Evolutionary conservation across 176 grass and related monocot species (phyloP).

Genomic region (Cymbopogon citratus): DNA sequence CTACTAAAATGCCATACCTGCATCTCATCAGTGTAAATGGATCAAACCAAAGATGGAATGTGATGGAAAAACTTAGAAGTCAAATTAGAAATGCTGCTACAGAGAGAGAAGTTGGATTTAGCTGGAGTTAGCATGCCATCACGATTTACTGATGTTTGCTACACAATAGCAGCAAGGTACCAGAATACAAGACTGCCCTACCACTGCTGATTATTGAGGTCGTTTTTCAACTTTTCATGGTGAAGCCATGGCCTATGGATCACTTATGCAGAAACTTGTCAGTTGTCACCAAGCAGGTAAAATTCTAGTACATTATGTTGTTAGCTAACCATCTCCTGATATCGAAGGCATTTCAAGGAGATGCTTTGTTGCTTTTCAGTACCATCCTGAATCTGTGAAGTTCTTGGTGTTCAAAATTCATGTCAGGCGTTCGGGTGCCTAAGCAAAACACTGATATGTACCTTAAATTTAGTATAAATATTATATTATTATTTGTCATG

Average conservation of each 20-base stretch:
- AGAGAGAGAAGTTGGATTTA: slow-evolving; percentile 35
- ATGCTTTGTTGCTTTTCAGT: not conserved
- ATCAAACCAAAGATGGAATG: slow-evolving; percentile 27
- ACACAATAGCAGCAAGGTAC: not conserved
- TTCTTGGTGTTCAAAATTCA: not conserved
- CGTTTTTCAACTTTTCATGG: not conserved
- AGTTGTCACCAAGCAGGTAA: not conserved
- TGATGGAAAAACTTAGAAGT: slow-evolving; percentile 40
- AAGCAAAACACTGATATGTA: not conserved
- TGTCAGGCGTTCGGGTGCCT: not conserved
- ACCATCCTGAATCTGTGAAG: not conserved
- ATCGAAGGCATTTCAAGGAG: no score
- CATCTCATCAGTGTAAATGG: slow-evolving; percentile 56
- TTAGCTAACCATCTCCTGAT: no score
- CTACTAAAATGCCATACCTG: slow-evolving; percentile 44
- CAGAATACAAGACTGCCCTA: not conserved
- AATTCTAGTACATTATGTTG: not conserved
- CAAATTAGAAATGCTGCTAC: slow-evolving; percentile 21
- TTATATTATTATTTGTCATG: not conserved
- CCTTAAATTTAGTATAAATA: no score
- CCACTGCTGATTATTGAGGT: not conserved
- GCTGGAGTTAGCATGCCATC: slow-evolving; percentile 42
- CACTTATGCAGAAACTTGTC: not conserved
- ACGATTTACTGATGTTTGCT: not conserved
- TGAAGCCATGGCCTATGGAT: not conserved